Percentiles rank a stretch among this genome's conserved stretches.
These are phyloP conservation scores for Leishmania braziliensis DNA, from an alignment of 208 protist species.

Conservation along the genomic window DNA sequence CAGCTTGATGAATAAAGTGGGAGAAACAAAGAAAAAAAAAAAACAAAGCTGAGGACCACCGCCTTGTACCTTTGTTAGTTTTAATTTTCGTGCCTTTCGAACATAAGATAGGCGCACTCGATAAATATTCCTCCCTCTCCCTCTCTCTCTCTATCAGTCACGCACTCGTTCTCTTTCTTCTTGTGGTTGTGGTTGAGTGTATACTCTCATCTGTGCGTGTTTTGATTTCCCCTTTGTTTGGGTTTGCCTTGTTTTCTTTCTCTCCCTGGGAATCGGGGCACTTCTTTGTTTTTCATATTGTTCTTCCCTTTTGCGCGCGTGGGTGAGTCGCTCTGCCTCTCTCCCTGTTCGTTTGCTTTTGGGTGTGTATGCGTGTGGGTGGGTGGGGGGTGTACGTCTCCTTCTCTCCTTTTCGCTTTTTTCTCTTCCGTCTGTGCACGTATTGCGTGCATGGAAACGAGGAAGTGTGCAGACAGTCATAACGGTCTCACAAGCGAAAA, in stretches of 20 bases:
- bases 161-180: neutral
- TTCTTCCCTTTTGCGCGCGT: neutral
- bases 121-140: neutral
- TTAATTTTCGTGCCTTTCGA: neutral
- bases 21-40: neutral
- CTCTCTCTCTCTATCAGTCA: neutral
- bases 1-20: too few species aligned
- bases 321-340: neutral
- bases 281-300: neutral
- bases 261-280: neutral
- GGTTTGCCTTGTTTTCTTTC: neutral
- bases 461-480: too few species aligned
- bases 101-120: neutral
- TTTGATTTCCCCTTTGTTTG: neutral
- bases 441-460: neutral
- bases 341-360: constrained; percentile 10
- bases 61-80: neutral
- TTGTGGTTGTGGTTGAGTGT: neutral
- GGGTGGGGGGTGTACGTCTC: neutral
- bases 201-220: neutral
- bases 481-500: too few species aligned
- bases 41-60: neutral
- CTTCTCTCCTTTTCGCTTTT: neutral
- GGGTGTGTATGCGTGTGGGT: neutral
- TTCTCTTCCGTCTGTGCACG: neutral